Percentiles rank a stretch among this genome's conserved stretches.
Evolutionary conservation across 495 filamentous ascomycete genomes (phyloP).

Genomic region (Talaromyces liani): DNA sequence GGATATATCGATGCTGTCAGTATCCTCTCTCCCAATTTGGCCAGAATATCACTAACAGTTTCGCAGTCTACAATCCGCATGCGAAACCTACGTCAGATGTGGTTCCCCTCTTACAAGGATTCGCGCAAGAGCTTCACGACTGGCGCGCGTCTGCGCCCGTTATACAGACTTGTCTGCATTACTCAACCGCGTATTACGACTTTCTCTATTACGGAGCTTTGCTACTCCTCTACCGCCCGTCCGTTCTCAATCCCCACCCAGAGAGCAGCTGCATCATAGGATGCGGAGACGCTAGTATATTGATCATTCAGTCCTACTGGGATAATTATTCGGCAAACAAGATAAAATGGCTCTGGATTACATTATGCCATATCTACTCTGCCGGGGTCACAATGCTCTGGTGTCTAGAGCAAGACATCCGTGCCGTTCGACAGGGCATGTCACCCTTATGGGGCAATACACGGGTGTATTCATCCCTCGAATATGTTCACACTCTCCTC

Average conservation of each 20-base stretch:
- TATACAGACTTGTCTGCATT: conserved; percentile 35
- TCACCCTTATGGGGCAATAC: conserved; percentile 36
- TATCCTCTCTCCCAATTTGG: conserved; percentile 7
- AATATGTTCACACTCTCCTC: conserved; percentile 39
- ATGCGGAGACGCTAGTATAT: conserved; percentile 43
- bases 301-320: conserved; percentile 44
- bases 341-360: conserved; percentile 49
- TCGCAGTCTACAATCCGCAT: conserved; percentile 38
- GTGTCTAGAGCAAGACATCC: conserved; percentile 41
- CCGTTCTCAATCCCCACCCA: conserved; percentile 38
- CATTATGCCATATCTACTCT: conserved; percentile 45
- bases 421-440: conserved; percentile 31
- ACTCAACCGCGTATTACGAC: conserved; percentile 42
- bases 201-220: conserved; percentile 46
- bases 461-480: conserved; percentile 25
- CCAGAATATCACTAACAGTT: not conserved
- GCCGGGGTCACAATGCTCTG: conserved; percentile 44
- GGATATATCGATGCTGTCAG: conserved; percentile 40
- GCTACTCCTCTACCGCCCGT: conserved; percentile 44
- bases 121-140: conserved; percentile 43
- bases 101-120: conserved; percentile 27
- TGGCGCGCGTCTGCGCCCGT: conserved; percentile 33
- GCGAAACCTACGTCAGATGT: conserved; percentile 25
- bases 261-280: conserved; percentile 35
- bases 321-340: conserved; percentile 41